phyloP scores from a whole-genome alignment of 176 grass and related monocot species.

The Dendrocalamus sinicus region DNA sequence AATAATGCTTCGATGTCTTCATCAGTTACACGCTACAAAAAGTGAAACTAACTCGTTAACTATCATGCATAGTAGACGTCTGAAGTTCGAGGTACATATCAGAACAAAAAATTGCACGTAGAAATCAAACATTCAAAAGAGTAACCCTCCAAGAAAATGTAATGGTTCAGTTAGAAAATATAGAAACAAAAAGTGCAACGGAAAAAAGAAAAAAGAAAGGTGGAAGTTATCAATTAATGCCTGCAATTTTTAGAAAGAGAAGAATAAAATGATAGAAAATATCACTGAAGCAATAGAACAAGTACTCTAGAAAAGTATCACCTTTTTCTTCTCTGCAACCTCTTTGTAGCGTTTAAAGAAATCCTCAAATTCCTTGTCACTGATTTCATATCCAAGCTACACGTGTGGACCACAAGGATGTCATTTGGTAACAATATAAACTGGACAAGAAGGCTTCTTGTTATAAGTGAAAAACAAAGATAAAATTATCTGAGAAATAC shows the following conservation, averaged over 20 bases:
- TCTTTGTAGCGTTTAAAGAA: conserved; percentile 99
- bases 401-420: conserved; percentile 17
- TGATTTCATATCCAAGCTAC: conserved; percentile 91
- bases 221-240: conserved; percentile 3
- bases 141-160: not conserved
- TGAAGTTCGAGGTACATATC: not conserved
- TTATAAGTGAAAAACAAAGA: conserved; percentile 31
- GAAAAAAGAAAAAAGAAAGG: not conserved
- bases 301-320: conserved; percentile 17
- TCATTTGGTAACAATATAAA: conserved; percentile 23
- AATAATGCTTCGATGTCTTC: conserved; percentile 93
- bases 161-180: not conserved
- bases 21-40: conserved; percentile 75
- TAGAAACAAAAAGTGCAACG: not conserved
- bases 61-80: not conserved
- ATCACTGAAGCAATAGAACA: not conserved
- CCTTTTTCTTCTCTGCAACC: conserved; percentile 99
- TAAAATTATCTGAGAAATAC: conserved; percentile 47
- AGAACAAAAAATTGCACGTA: not conserved
- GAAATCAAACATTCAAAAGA: not conserved
- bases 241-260: not conserved
- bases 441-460: not conserved
- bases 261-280: conserved; percentile 15
- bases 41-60: conserved; percentile 30
- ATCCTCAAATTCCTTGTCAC: conserved; percentile 88